A percentile compares a stretch with the other conserved stretches of the same genome.
These are phyloP conservation scores for Mucor velutinosus DNA, from an alignment of 371 early-diverging fungal genomes.

Conservation along the genomic window DNA sequence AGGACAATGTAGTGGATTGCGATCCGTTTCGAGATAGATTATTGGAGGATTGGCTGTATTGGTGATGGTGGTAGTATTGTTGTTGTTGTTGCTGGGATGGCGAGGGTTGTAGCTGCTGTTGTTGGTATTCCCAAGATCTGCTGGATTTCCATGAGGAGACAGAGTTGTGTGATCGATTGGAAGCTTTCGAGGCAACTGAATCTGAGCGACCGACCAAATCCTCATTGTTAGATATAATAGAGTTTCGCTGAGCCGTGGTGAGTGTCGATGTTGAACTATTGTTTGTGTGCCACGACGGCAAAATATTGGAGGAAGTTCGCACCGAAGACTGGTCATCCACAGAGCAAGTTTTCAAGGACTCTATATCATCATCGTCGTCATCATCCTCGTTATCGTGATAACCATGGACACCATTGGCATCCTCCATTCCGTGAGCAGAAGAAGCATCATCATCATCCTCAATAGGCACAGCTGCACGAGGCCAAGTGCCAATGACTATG, in stretches of 20 bases:
- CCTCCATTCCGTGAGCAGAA: slow-evolving; percentile 8
- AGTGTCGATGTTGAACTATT: slow-evolving; percentile 7
- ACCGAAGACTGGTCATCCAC: slow-evolving; percentile 5
- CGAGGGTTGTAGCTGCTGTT: background rate
- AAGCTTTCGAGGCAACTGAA: slow-evolving; percentile 21
- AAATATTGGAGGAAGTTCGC: slow-evolving; percentile 1
- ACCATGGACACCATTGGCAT: background rate
- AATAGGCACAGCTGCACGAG: slow-evolving; percentile 47
- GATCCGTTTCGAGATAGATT: slow-evolving; percentile 34
- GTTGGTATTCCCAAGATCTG: slow-evolving; percentile 23
- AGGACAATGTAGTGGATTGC: slow-evolving; percentile 19
- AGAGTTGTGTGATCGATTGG: slow-evolving; percentile 32
- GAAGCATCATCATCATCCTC: slow-evolving; percentile 45
- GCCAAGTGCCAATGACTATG: slow-evolving; percentile 51
- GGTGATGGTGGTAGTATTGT: slow-evolving; percentile 1
- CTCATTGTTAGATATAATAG: slow-evolving; percentile 7
- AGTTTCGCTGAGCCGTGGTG: background rate
- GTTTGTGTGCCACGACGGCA: slow-evolving; percentile 12
- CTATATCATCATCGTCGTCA: slow-evolving; percentile 7
- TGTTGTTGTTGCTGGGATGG: background rate
- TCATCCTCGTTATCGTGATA: background rate
- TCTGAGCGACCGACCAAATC: slow-evolving; percentile 29
- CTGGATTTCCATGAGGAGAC: slow-evolving; percentile 33
- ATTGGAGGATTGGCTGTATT: slow-evolving; percentile 23
- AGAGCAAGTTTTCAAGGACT: slow-evolving; percentile 9